Conservation (phyloP, 1,139 yeast genomes). For the Pichia norvegensis region DNA sequence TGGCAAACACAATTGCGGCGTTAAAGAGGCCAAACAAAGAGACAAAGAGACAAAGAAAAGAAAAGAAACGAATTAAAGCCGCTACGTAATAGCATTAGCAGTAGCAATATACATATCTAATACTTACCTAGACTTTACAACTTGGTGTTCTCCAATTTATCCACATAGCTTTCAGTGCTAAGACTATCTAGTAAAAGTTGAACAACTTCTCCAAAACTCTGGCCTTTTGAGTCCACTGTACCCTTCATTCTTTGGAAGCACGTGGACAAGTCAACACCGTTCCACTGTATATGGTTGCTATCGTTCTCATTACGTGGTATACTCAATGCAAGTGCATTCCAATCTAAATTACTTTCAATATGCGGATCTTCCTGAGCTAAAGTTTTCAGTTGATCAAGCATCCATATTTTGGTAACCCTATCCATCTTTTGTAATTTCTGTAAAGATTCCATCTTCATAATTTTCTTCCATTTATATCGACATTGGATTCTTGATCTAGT, state of each 20-base stretch:
- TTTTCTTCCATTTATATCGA: conserved; percentile 87
- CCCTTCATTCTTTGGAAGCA: conserved; percentile 41
- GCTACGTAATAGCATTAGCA: no score
- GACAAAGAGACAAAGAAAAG: no score
- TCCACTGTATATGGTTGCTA: conserved; percentile 27
- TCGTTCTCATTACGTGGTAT: conserved; percentile 26
- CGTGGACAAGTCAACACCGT: conserved; percentile 38
- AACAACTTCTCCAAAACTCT: conserved; percentile 33
- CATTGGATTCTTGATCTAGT: conserved; percentile 86
- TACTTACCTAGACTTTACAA: background rate
- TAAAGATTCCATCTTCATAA: conserved; percentile 53
- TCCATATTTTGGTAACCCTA: conserved; percentile 48
- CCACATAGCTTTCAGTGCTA: conserved; percentile 1
- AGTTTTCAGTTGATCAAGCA: conserved; percentile 42
- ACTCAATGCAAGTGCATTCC: conserved; percentile 48
- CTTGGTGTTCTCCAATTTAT: background rate
- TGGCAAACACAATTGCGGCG: no score
- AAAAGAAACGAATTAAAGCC: no score
- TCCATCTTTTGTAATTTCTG: conserved; percentile 44
- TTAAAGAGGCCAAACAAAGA: no score
- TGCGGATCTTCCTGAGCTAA: conserved; percentile 18
- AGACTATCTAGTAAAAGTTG: conserved; percentile 11
- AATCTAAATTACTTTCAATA: conserved; percentile 40
- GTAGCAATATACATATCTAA: background rate
- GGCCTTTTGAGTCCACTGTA: conserved; percentile 33